Evolutionary conservation across 2,329 filamentous ascomycete genomes (phyloP).

Genomic region (Graphilbum fragrans): DNA sequence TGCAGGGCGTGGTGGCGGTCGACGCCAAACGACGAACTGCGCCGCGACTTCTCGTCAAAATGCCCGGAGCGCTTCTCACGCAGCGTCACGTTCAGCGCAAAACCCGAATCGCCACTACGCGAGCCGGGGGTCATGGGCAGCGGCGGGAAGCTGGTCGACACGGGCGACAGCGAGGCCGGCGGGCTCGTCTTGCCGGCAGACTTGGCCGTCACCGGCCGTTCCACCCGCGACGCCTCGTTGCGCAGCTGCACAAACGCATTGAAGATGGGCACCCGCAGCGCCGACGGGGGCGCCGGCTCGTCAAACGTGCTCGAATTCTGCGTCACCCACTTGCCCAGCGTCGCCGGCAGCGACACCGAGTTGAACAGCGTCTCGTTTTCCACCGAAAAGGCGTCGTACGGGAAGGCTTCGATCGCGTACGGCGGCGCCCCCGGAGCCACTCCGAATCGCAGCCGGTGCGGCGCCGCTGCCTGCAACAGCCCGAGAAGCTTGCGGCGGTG

Average conservation of each 20-base stretch:
- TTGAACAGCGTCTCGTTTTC: conserved; percentile 76
- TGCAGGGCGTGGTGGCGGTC: conserved; percentile 57
- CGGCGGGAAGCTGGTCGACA: conserved; percentile 65
- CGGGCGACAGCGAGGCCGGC: conserved; percentile 58
- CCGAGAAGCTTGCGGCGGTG: conserved; percentile 82
- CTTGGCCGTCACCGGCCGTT: conserved; percentile 67
- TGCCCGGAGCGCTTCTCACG: conserved; percentile 91
- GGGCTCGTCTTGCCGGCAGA: conserved; percentile 46
- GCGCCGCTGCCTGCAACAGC: conserved; percentile 78
- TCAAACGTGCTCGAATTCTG: conserved; percentile 85
- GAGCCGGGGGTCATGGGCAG: conserved; percentile 71
- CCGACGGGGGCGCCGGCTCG: conserved; percentile 41
- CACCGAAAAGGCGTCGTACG: conserved; percentile 78
- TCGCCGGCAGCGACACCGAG: conserved; percentile 54
- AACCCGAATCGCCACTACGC: conserved; percentile 72
- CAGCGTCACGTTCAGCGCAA: conserved; percentile 72
- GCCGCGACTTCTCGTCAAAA: conserved; percentile 69
- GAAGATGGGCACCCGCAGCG: conserved; percentile 58
- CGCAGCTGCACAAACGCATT: conserved; percentile 81
- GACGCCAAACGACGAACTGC: conserved; percentile 86
- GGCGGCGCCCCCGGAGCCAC: conserved; percentile 81
- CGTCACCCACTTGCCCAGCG: conserved; percentile 73
- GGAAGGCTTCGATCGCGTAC: conserved; percentile 87
- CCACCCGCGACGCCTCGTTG: conserved; percentile 51
- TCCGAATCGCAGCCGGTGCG: conserved; percentile 76